Conservation (phyloP, 148 eudicot genomes). For the Suaeda aralocaspica region DNA sequence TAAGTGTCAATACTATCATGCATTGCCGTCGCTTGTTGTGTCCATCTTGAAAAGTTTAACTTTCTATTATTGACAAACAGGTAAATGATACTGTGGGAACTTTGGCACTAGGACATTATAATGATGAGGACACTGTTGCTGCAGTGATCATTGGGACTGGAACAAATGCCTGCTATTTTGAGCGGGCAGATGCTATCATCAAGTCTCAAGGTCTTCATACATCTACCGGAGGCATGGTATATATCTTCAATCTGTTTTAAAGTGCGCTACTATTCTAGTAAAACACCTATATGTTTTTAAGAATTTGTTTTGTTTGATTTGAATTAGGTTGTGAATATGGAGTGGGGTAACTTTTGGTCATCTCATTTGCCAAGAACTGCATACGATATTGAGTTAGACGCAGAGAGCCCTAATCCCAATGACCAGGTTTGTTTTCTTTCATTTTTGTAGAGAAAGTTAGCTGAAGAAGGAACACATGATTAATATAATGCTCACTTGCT, state of each 20-base stretch:
- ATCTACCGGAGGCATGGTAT: constrained; percentile 86
- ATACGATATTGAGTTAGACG: constrained; percentile 76
- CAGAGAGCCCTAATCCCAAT: constrained; percentile 77
- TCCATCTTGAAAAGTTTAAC: constrained; percentile 12
- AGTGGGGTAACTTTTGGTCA: constrained; percentile 98
- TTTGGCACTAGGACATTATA: constrained; percentile 81
- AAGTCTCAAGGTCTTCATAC: constrained; percentile 84
- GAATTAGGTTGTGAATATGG: constrained; percentile 80
- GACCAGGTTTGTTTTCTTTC: constrained; percentile 54
- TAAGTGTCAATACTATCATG: not conserved
- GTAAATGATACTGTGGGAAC: constrained; percentile 92
- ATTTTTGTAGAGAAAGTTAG: not conserved
- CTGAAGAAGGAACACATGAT: not conserved
- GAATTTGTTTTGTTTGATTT: constrained; percentile 3
- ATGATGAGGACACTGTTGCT: constrained; percentile 93
- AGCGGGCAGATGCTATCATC: constrained; percentile 87
- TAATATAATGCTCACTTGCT: constrained; percentile 14
- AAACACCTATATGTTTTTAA: too few relatives aligned
- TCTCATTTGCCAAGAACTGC: constrained; percentile 88
- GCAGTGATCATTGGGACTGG: constrained; percentile 91
- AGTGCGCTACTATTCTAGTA: too few relatives aligned
- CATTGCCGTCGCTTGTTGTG: not conserved
- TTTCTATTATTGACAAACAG: constrained; percentile 32
- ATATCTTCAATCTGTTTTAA: constrained; percentile 6
- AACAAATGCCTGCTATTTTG: constrained; percentile 90